Percentiles rank a stretch among this genome's conserved stretches.
phyloP scores from a whole-genome alignment of 305 asterid genomes.

The Ilex paraguariensis region DNA sequence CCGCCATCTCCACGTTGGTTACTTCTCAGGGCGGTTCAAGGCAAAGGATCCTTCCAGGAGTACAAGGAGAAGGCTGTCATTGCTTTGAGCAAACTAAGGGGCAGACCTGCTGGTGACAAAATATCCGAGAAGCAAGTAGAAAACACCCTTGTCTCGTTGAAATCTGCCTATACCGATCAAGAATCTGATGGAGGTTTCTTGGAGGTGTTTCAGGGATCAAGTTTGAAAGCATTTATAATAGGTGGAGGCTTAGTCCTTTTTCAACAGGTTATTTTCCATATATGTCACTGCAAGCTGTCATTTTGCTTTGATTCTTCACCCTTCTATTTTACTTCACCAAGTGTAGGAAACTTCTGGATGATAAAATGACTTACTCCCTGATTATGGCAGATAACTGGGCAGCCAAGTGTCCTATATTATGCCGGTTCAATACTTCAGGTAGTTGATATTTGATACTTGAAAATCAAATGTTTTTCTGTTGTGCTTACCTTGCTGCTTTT shows the following conservation, averaged over 20 bases:
- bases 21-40: slow-evolving; percentile 91
- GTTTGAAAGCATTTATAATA: slow-evolving; percentile 84
- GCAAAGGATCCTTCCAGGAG: slow-evolving; percentile 74
- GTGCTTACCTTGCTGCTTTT: slow-evolving; percentile 3
- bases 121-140: slow-evolving; percentile 76
- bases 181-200: slow-evolving; percentile 66
- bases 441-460: slow-evolving; percentile 9
- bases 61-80: slow-evolving; percentile 73
- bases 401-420: slow-evolving; percentile 95
- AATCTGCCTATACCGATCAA: slow-evolving; percentile 61
- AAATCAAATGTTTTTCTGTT: slow-evolving; percentile 2
- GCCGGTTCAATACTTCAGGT: slow-evolving; percentile 99
- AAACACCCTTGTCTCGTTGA: slow-evolving; percentile 67
- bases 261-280: slow-evolving; percentile 64
- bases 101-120: slow-evolving; percentile 61
- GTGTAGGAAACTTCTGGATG: not conserved
- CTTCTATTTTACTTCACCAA: no score
- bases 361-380: slow-evolving; percentile 10
- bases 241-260: slow-evolving; percentile 98
- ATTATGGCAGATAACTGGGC: slow-evolving; percentile 78
- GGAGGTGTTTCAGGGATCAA: slow-evolving; percentile 86
- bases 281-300: slow-evolving; percentile 10
- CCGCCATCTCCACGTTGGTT: slow-evolving; percentile 99
- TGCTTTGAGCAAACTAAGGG: slow-evolving; percentile 81
- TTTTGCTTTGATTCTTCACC: not conserved